These are phyloP conservation scores for Vanrija pseudolonga DNA, from an alignment of 1,284 basidiomycete genomes.

Conservation along the genomic window DNA sequence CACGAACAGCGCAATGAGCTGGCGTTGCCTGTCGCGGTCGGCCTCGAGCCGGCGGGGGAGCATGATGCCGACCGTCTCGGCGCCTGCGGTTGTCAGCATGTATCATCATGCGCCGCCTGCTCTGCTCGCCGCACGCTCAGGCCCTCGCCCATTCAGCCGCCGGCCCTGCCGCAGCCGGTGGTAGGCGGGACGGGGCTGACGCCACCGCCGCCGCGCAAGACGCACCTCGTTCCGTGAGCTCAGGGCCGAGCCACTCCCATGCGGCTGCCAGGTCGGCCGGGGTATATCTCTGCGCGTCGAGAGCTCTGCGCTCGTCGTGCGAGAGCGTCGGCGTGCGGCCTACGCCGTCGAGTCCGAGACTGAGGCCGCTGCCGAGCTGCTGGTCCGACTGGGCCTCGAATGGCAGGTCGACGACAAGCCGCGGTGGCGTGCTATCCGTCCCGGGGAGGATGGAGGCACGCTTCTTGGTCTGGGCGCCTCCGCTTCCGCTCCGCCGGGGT, in stretches of 20 bases:
- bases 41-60: constrained; percentile 20
- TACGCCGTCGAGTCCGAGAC: constrained; percentile 26
- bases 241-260: constrained; percentile 34
- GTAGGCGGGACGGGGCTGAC: not conserved
- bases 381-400: constrained; percentile 4
- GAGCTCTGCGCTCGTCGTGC: constrained; percentile 21
- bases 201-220: constrained; percentile 1
- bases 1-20: constrained; percentile 26
- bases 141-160: not conserved
- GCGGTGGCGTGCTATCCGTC: constrained; percentile 6
- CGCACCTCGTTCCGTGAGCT: constrained; percentile 31
- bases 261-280: constrained; percentile 25
- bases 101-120: not conserved
- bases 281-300: constrained; percentile 23
- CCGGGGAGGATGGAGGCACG: not conserved
- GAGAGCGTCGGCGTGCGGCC: constrained; percentile 22
- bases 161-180: not conserved
- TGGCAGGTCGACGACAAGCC: constrained; percentile 15
- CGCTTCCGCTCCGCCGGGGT: constrained; percentile 5
- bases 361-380: not conserved
- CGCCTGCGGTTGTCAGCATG: constrained; percentile 14
- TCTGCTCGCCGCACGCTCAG: not conserved
- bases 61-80: constrained; percentile 31
- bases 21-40: constrained; percentile 22
- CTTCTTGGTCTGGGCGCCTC: not conserved